phyloP scores from a whole-genome alignment of 176 grass and related monocot species.

The Triticum monococcum region DNA sequence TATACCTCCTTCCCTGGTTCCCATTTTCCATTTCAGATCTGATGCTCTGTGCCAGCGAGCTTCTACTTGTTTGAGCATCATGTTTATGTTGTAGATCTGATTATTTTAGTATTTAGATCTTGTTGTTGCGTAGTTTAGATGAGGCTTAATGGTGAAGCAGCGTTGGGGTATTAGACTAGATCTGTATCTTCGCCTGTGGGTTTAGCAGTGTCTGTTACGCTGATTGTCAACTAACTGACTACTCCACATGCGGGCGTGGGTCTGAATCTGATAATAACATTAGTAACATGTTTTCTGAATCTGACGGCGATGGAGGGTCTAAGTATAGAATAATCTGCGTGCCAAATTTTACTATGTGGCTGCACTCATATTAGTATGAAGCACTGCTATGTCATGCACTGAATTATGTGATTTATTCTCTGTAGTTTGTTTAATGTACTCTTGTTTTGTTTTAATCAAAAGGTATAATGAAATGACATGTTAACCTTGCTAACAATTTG shows the following conservation, averaged over 20 bases:
- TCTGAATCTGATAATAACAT: neutral
- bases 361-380: too few relatives aligned
- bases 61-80: neutral
- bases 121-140: neutral
- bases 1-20: neutral
- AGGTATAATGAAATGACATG: too few relatives aligned
- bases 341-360: too few relatives aligned
- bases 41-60: neutral
- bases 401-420: neutral
- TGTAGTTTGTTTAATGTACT: neutral
- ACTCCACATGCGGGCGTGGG: too few relatives aligned
- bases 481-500: too few relatives aligned
- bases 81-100: neutral
- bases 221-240: neutral
- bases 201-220: neutral
- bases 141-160: neutral
- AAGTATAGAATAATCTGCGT: too few relatives aligned
- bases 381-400: too few relatives aligned
- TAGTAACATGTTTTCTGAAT: too few relatives aligned
- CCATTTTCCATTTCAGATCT: constrained; percentile 20
- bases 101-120: neutral
- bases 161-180: neutral
- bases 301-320: too few relatives aligned
- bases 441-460: too few relatives aligned
- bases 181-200: neutral